A percentile compares a stretch with the other conserved stretches of the same genome.
Evolutionary conservation across 805 yeast species (phyloP).

Genomic region (Metschnikowia borealis): DNA sequence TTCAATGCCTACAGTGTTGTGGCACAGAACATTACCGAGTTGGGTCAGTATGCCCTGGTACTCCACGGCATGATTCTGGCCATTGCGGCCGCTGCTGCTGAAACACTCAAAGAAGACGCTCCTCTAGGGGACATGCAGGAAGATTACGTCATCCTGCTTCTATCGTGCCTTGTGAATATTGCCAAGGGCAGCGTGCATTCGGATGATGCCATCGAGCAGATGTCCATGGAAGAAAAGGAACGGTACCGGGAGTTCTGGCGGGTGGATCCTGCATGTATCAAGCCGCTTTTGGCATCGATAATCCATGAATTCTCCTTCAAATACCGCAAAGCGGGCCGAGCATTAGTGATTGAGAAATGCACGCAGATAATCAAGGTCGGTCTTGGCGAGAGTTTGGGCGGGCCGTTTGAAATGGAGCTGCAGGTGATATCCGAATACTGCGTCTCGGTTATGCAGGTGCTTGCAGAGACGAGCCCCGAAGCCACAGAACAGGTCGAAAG

Average conservation of each 20-base stretch:
- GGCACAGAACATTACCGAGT: slow-evolving; percentile 50
- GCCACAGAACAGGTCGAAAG: no score
- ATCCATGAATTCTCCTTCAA: slow-evolving; percentile 42
- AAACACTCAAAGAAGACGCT: slow-evolving; percentile 12
- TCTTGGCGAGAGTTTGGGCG: slow-evolving; percentile 55
- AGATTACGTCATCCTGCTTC: slow-evolving; percentile 52
- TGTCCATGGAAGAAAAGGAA: slow-evolving; percentile 27
- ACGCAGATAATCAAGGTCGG: slow-evolving; percentile 63
- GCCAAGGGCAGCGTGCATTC: slow-evolving; percentile 67
- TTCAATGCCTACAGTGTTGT: slow-evolving; percentile 61
- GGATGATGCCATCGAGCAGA: slow-evolving; percentile 44
- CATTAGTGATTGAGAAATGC: slow-evolving; percentile 57
- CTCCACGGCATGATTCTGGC: slow-evolving; percentile 19
- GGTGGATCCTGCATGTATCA: slow-evolving; percentile 44
- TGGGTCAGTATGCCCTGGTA: slow-evolving; percentile 27
- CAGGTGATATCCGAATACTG: slow-evolving; percentile 8
- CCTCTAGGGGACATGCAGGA: slow-evolving; percentile 21
- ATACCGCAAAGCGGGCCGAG: slow-evolving; percentile 36
- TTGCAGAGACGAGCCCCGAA: not conserved
- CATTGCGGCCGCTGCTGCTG: slow-evolving; percentile 16
- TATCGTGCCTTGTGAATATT: slow-evolving; percentile 62
- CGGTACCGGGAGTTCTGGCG: slow-evolving; percentile 40
- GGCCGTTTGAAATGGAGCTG: slow-evolving; percentile 56
- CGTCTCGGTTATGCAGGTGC: slow-evolving; percentile 11
- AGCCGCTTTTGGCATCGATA: slow-evolving; percentile 37